Base-by-base conservation (phyloP, 2,329 filamentous ascomycete species). In the Colletotrichum orchidophilum region DNA sequence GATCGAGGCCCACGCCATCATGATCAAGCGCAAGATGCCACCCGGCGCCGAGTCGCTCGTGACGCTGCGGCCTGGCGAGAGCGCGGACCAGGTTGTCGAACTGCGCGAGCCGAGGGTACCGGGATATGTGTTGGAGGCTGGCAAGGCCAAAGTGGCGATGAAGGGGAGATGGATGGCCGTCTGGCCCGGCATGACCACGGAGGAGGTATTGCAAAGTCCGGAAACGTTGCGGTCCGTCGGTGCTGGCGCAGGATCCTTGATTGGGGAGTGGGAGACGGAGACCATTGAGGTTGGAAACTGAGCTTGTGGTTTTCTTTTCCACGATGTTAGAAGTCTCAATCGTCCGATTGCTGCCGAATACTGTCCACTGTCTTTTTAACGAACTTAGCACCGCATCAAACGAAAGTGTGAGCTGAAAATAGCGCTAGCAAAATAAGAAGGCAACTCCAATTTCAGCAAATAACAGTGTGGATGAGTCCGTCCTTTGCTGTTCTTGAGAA, bases 11-110 rank as follows among this genome's bases (percentile, higher is more conserved):
- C 78, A 80, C 7, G 78, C 75, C n/a, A 76, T 85, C 59, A 78
- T 82, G 66, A 73, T 84, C 50, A 78, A 80, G 42, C 78, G 84
- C 8, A 76, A 80, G 58, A 82, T 83, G 82, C 84, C 84, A 1
- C 83, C 84, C 0, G 74, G 72, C 3, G 75, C 75, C 11, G 82
- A 84, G 5, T 78, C 77, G 2, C 77, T 84, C 21, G 74, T 85
- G 63, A 81, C 80, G 11, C 11, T 46, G 39, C 39, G 39, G 2
- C 39, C 39, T 3, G 39, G 39, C 2, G 39, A 46, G 12, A 46
- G 39, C 39, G 39, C 18, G 39, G 39, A 46, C 21, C 39, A 21
- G 18, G 0, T 46, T 46, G 39, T 46, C 21, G 39, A 46, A 8
- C 39, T 46, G n/a, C 39, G 39, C 18, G 39, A 46, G 39, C 39